These are phyloP conservation scores for Arthrobotrys megalospora DNA, from an alignment of 2,329 filamentous ascomycete species.

Conservation along the genomic window DNA sequence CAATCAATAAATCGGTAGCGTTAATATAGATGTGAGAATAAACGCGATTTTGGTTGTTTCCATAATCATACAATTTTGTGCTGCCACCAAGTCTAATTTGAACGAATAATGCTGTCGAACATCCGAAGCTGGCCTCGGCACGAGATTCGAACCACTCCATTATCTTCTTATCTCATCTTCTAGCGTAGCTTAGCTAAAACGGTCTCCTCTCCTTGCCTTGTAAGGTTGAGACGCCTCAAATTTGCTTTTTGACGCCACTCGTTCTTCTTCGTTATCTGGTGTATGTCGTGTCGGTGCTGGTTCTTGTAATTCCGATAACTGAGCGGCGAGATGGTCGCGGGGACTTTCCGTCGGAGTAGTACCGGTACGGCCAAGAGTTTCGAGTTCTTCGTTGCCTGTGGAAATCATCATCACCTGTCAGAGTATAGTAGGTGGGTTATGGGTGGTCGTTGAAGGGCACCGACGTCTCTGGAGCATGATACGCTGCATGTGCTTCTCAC, in stretches of 20 bases:
- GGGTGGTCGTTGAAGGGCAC: not conserved
- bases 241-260: conserved; percentile 84
- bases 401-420: conserved; percentile 66
- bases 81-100: conserved; percentile 7
- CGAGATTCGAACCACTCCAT: conserved; percentile 1
- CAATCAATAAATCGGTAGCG: not conserved
- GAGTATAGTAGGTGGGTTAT: conserved; percentile 45
- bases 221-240: conserved; percentile 87
- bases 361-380: conserved; percentile 44
- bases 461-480: conserved; percentile 74
- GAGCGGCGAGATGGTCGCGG: conserved; percentile 69
- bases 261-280: conserved; percentile 78
- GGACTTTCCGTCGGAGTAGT: conserved; percentile 63
- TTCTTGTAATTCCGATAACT: conserved; percentile 82
- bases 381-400: conserved; percentile 61
- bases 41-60: not conserved
- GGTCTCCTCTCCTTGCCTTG: conserved; percentile 84
- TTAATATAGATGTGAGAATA: not conserved
- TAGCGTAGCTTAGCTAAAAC: conserved; percentile 75
- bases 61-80: conserved; percentile 34
- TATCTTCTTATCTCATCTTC: not conserved
- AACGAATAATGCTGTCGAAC: not conserved
- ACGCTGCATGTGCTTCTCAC: conserved; percentile 78
- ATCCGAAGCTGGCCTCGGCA: no score
- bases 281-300: conserved; percentile 89